A percentile compares a stretch with the other conserved stretches of the same genome.
These are phyloP conservation scores for Solanum hybrid DNA, from an alignment of 305 asterid genomes.

Conservation along the genomic window DNA sequence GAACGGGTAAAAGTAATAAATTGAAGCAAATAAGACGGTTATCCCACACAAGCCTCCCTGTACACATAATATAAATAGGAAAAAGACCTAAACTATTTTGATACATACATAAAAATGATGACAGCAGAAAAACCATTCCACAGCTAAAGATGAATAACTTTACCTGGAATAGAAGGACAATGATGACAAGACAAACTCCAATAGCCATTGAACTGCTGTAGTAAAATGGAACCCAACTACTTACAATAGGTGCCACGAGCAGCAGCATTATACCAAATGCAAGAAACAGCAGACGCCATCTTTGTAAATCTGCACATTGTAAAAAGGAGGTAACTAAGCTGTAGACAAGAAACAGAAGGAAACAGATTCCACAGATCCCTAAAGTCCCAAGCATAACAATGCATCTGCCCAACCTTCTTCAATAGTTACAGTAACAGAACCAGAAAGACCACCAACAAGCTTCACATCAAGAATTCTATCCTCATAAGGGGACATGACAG, in stretches of 20 bases:
- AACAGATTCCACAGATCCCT: not conserved
- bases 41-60: not conserved
- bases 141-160: not conserved
- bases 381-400: not conserved
- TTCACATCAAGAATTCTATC: constrained; percentile 64
- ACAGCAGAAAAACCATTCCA: not conserved
- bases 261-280: constrained; percentile 51
- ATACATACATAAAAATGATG: not conserved
- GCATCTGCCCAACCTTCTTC: constrained; percentile 39
- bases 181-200: constrained; percentile 71
- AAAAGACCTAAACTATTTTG: not conserved
- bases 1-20: not conserved
- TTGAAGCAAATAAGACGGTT: not conserved
- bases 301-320: constrained; percentile 50
- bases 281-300: constrained; percentile 58
- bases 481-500: constrained; percentile 57
- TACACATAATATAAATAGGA: not conserved
- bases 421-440: constrained; percentile 45
- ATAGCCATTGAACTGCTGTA: constrained; percentile 91
- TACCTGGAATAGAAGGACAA: constrained; percentile 88
- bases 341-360: not conserved
- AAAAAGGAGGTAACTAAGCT: not conserved
- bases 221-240: constrained; percentile 93
- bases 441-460: constrained; percentile 52
- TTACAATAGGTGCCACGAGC: constrained; percentile 71